Base-by-base conservation (phyloP, 1,139 yeast species). In the Suhomyces guaymorum region DNA sequence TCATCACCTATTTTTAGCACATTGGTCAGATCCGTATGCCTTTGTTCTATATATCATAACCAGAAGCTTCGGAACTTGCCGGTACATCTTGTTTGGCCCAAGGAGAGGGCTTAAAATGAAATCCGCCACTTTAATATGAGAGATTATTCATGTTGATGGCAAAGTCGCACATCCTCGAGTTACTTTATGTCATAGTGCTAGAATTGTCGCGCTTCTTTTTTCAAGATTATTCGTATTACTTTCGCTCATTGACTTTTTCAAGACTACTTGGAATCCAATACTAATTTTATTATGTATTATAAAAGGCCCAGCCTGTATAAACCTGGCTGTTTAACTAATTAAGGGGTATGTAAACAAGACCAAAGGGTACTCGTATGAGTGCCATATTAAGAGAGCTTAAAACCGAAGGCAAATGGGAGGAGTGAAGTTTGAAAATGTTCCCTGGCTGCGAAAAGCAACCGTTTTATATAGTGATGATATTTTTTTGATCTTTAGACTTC, bases 361-460 rank as follows among this genome's bases (percentile, higher is more conserved):
- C 31, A 33, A 22, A 27, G 27, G 8, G 19, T 17, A 19, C 23
- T 25, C 29, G 13, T 10, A 12, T 25, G 28, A 15, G 21, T 12
- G 17, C 7, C 9, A 4, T 24, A 12, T 22, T 16, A 17, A 19
- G 18, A 13, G 7, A 23, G 15, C 10, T 26, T 23, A 11, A 27
- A 27, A 28, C 35, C 35, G 35, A 32, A 32, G 15, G 10, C 7
- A 18, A 18, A 15, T 5, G 12, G 10, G 10, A 19, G 5, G n/a
- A 15, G 16, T 12, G 11, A 15, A 28, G 11, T 16, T 11, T 14
- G 15, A 14, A 34, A 27, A 31, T 24, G 28, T 30, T 26, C 32
- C 19, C n/a, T 35, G 35, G 38, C 26, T 27, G 38, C 33, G 20
- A 27, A 30, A 30, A 23, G 23, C 23, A 18, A 25, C 32, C 36